Percentiles rank a stretch among this genome's conserved stretches.
phyloP scores from a whole-genome alignment of 1,139 yeast species.

The Saccharomycopsis crataegensis region DNA sequence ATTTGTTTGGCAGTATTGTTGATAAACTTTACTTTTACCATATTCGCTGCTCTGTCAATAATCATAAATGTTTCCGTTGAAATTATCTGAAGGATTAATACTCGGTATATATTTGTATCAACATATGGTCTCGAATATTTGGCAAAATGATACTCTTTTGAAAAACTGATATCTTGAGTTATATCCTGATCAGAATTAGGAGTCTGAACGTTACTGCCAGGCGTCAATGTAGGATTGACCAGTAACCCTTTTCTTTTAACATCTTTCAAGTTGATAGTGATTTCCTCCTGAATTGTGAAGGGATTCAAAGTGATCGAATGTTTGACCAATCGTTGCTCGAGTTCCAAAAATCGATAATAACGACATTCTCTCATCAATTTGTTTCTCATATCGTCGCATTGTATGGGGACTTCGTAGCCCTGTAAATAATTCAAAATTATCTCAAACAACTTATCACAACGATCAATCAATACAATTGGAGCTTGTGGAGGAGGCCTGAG shows the following conservation, averaged over 20 bases:
- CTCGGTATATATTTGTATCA: slow-evolving; percentile 39
- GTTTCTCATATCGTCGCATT: slow-evolving; percentile 47
- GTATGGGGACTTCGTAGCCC: slow-evolving; percentile 45
- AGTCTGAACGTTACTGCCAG: too few species aligned
- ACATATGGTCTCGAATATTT: slow-evolving; percentile 37
- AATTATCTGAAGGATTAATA: slow-evolving; percentile 50
- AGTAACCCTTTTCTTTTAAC: slow-evolving; percentile 38
- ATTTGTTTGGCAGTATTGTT: slow-evolving; percentile 6
- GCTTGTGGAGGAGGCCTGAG: slow-evolving; percentile 74
- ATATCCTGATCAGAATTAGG: too few species aligned
- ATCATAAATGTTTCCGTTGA: slow-evolving; percentile 19
- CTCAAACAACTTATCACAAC: slow-evolving; percentile 42
- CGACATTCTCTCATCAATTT: slow-evolving; percentile 60
- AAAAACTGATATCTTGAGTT: background rate
- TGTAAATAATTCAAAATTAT: slow-evolving; percentile 49
- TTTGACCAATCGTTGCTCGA: slow-evolving; percentile 64
- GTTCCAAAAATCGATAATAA: slow-evolving; percentile 66
- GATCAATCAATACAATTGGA: slow-evolving; percentile 51
- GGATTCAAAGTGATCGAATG: slow-evolving; percentile 47
- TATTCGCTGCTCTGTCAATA: background rate
- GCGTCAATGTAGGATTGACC: background rate
- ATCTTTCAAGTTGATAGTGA: slow-evolving; percentile 45
- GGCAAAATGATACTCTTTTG: background rate
- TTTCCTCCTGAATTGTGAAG: slow-evolving; percentile 43
- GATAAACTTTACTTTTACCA: slow-evolving; percentile 1